A percentile compares a stretch with the other conserved stretches of the same genome.
Evolutionary conservation across 2,329 filamentous ascomycete genomes (phyloP).

Genomic region (Penicillium sp.): DNA sequence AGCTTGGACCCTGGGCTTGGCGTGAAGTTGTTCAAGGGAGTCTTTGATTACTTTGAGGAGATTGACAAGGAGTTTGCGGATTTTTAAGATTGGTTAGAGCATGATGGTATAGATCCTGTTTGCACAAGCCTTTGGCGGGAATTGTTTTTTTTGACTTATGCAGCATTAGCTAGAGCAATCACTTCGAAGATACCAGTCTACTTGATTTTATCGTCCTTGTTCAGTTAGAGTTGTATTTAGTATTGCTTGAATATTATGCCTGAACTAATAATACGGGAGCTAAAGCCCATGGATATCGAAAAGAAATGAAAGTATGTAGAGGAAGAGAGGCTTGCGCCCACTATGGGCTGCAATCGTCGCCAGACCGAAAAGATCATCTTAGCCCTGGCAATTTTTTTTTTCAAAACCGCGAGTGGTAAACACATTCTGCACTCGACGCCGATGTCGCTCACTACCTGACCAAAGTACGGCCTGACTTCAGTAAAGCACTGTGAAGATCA

Average conservation of each 20-base stretch:
- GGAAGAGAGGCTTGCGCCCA: neutral
- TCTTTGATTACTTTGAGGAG: slow-evolving; percentile 81
- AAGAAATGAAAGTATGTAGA: neutral
- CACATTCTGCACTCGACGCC: neutral
- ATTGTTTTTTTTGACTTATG: slow-evolving; percentile 1
- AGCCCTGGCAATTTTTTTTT: neutral
- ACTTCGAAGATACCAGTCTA: neutral
- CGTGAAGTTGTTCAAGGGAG: slow-evolving; percentile 84
- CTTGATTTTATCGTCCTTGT: neutral
- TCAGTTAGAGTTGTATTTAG: no score
- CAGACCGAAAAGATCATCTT: neutral
- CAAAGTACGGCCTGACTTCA: neutral
- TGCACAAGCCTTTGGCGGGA: neutral
- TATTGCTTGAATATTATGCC: no score
- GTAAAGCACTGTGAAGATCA: neutral
- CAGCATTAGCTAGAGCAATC: slow-evolving; percentile 2
- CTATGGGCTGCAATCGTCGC: neutral
- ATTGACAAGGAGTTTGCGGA: slow-evolving; percentile 75
- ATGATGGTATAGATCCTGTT: slow-evolving; percentile 3
- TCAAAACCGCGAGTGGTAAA: neutral
- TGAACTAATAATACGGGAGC: no score
- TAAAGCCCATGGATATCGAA: neutral
- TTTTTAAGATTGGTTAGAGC: slow-evolving; percentile 26
- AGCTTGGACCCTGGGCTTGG: slow-evolving; percentile 83
- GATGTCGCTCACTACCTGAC: neutral